Base-by-base conservation (phyloP, 2,329 filamentous ascomycete genomes). In the Fusarium tupiense region DNA sequence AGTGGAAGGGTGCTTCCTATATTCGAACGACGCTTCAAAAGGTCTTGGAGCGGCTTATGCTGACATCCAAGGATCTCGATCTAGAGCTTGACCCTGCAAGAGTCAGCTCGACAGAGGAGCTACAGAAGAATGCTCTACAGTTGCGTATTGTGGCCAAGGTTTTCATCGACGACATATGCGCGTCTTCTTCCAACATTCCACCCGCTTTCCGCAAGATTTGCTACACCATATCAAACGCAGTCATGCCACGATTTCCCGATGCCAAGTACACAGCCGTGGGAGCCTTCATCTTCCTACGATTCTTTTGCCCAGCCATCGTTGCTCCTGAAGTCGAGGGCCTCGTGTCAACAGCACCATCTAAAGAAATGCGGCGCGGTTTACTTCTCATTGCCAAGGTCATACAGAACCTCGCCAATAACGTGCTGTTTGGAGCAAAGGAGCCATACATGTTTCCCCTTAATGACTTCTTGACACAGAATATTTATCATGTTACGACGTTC, bases 381-480 rank as follows among this genome's bases (percentile, higher is more conserved):
- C 85, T 93, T 37, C 85, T 93, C 38, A 93, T 93, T 73, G 91
- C 91, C 57, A 93, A 93, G 78, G 89, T 93, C 66, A 88, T 93
- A 29, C 91, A 93, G 75, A 93, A 92, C 76, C 84, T 93, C 41
- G 91, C 91, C 41, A 93, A 93, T 76, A 93, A 93, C 66, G 91
- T 93, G 35, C 84, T 93, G 4, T 93, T 93, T 74, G 91, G 91
- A 8, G 90, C 90, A 40, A 93, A 93, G 80, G 91, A 93, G 78
- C 89, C 90, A 8, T 93, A 92, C 77, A 93, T 93, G 91, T 91
- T 90, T 70, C 90, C 91, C 4, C 82, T 93, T 29, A 93, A 93
- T 77, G 88, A 91, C 66, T 93, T 93, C 69, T 81, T 93, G 29
- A 90, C 90, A 2, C 86, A 91, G 71, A 91, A 93, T 73, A 93